phyloP scores from a whole-genome alignment of 306 rosid species.

The Macrotyloma uniflorum region DNA sequence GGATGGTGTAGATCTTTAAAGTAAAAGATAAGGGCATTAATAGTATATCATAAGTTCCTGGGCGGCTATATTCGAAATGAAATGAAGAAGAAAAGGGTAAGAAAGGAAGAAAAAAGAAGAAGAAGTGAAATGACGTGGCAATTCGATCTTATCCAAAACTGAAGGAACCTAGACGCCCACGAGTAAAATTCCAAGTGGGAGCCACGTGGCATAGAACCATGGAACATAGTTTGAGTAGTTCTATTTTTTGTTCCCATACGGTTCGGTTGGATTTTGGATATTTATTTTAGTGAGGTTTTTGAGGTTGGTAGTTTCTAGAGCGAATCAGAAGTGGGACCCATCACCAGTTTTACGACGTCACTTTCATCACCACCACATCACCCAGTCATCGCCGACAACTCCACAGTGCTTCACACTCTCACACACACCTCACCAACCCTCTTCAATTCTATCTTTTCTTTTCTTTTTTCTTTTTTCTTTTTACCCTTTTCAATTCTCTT shows the following conservation, averaged over 20 bases:
- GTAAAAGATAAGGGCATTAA: background rate
- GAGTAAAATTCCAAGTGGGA: constrained; percentile 40
- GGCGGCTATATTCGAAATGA: background rate
- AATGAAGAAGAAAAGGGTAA: too few species aligned
- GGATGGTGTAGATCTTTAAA: background rate
- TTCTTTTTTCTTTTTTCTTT: too few species aligned
- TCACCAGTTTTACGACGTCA: constrained; percentile 31
- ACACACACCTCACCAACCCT: background rate
- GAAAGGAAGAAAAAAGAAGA: background rate
- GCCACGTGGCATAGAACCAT: constrained; percentile 41
- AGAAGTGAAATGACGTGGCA: constrained; percentile 24
- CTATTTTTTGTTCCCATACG: background rate
- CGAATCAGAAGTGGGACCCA: constrained; percentile 31
- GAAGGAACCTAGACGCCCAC: constrained; percentile 36
- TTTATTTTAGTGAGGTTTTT: background rate
- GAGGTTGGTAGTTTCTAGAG: background rate
- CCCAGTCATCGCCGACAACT: constrained; percentile 26
- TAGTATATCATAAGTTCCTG: background rate
- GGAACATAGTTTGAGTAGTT: background rate
- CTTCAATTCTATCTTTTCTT: background rate
- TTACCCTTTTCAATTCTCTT: too few species aligned
- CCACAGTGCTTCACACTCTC: background rate
- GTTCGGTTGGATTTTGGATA: constrained; percentile 13
- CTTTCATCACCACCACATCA: background rate
- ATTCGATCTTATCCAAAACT: constrained; percentile 45